A percentile compares a stretch with the other conserved stretches of the same genome.
Conservation (phyloP, 495 filamentous ascomycete species). For the Aspergillus nanangensis region DNA sequence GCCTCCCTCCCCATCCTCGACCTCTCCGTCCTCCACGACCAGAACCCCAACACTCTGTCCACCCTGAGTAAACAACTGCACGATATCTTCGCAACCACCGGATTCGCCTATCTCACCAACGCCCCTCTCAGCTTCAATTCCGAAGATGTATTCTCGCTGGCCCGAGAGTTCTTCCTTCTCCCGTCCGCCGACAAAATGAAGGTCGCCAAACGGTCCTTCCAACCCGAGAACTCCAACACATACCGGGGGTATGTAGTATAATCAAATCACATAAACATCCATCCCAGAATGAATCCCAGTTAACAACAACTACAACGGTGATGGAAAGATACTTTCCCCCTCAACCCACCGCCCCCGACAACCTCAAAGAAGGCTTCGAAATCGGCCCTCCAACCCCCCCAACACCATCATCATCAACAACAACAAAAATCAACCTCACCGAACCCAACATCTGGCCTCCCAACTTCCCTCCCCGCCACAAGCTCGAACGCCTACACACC, state of each 20-base stretch:
- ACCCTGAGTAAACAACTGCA: conserved; percentile 28
- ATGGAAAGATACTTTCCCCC: conserved; percentile 43
- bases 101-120: conserved; percentile 43
- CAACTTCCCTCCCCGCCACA: conserved; percentile 10
- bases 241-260: conserved; percentile 35
- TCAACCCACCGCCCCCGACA: conserved; percentile 29
- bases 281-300: too few relatives aligned
- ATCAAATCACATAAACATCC: too few relatives aligned
- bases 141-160: conserved; percentile 35
- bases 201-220: conserved; percentile 38
- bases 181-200: conserved; percentile 31
- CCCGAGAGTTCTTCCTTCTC: conserved; percentile 36
- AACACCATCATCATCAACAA: background rate
- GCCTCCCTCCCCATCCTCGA: conserved; percentile 41
- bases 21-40: conserved; percentile 22
- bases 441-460: conserved; percentile 41
- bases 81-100: conserved; percentile 38
- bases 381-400: conserved; percentile 23
- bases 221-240: conserved; percentile 32
- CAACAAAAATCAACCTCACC: conserved; percentile 30
- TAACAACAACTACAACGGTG: too few relatives aligned
- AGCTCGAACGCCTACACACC: conserved; percentile 32
- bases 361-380: conserved; percentile 47
- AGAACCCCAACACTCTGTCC: conserved; percentile 6
- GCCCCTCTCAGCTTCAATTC: conserved; percentile 34